Base-by-base conservation (phyloP, 495 filamentous ascomycete genomes). In the Talaromyces adpressus region DNA sequence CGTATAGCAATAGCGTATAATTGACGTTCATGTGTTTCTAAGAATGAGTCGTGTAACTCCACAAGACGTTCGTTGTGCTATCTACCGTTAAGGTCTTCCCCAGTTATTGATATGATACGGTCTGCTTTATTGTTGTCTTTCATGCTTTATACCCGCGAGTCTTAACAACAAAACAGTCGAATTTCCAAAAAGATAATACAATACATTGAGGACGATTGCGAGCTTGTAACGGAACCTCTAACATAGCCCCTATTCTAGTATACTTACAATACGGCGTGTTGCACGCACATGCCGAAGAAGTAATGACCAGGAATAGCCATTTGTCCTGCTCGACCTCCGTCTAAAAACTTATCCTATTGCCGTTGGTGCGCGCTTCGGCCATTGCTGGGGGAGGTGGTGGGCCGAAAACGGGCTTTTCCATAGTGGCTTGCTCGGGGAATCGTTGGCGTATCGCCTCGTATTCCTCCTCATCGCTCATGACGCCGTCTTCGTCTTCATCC, bases 401-500 rank as follows among this genome's bases (percentile, higher is more conserved):
- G 41, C 79, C 79, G 53, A 80, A 78, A 23, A 80, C 75, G 41
- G 83, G 82, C 57, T 76, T 80, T 59, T 84, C 75, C 25, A 60
- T 60, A 11, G 78, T 73, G 62, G 82, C 69, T 36, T 70, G 71
- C 27, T 68, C 66, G 20, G 73, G 52, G 18, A 65, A 66, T 32
- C 70, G 68, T 49, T 72, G 70, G n/a, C 72, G 71, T 62, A 72
- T 71, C 30, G 72, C 60, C 62, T 89, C 86, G 63, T 89, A 87
- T 63, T 85, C 82, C 63, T 88, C 86, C 57, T 91, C 87, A 22
- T 77, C 85, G 63, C 85, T 86, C 41, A 84, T 81, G 9, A 73
- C 76, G 5, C 70, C 79, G 70, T 89, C 86, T 61, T 92, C 91
- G 34, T 85, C 83, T 49, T 88, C 88, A 29, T 89, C 89, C n/a